These are phyloP conservation scores for Dactylellina drechsleri DNA, from an alignment of 2,329 filamentous ascomycete species.

Conservation along the genomic window DNA sequence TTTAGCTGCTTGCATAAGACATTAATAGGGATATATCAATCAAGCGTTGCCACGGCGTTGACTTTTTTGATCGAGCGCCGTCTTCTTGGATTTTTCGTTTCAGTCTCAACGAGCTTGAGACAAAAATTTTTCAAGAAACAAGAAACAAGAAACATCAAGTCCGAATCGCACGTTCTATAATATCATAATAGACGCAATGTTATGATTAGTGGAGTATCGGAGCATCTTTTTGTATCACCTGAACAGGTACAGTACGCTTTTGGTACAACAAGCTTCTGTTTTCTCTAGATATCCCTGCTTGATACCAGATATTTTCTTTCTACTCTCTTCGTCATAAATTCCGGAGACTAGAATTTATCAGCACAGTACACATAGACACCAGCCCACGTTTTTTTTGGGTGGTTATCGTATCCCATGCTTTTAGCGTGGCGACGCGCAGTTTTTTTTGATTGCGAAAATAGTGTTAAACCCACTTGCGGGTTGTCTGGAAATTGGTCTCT, in stretches of 20 bases:
- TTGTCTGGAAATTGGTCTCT: not conserved
- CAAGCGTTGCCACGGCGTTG: not conserved
- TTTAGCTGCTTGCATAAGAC: too few species aligned
- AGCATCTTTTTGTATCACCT: slow-evolving; percentile 18
- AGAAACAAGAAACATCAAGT: too few species aligned
- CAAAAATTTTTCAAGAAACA: not conserved
- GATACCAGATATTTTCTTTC: not conserved
- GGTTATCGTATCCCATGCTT: slow-evolving; percentile 1
- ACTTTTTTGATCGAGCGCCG: not conserved
- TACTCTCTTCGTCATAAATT: not conserved
- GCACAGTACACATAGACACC: not conserved
- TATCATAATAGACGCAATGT: too few species aligned
- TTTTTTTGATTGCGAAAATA: slow-evolving; percentile 11
- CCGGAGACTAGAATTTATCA: slow-evolving; percentile 3
- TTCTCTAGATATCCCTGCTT: not conserved
- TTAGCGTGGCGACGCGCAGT: slow-evolving; percentile 42
- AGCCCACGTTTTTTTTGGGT: slow-evolving; percentile 30
- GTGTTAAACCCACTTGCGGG: slow-evolving; percentile 14
- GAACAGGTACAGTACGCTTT: slow-evolving; percentile 15
- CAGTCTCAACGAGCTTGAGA: slow-evolving; percentile 1
- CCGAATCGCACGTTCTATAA: too few species aligned
- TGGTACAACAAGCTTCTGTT: slow-evolving; percentile 6
- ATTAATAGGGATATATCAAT: too few species aligned
- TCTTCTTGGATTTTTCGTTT: not conserved
- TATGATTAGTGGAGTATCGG: not conserved